Base-by-base conservation (phyloP, 1,284 basidiomycete species). In the Puccinia brachypodii region DNA sequence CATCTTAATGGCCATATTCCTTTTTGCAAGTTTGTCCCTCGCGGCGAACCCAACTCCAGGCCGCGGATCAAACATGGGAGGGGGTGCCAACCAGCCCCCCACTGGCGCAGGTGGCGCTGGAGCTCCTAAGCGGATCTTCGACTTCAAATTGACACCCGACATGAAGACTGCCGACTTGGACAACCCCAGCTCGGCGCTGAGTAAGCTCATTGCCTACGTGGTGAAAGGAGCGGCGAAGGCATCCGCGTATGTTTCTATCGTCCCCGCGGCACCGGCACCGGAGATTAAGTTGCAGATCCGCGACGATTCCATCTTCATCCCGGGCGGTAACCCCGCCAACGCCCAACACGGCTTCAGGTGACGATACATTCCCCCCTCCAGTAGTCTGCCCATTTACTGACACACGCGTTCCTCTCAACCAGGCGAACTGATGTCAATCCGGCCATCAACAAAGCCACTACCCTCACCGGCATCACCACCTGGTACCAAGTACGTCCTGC, bases 301-400 rank as follows among this genome's bases (percentile, higher is more conserved):
- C 14, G 73, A 75, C 25, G 25, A 58, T n/a, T 75, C 73, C 22
- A 75, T 75, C 36, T 75, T 75, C 28, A 25, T 36, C 36, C 73
- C 73, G 14, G 50, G 50, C 9, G 73, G 60, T 16, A 38, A 56
- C 25, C 9, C n/a, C n/a, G 42, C 40, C 19, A 75, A 60, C 53
- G 71, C 53, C 33, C 71, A 73, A 28, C 22, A 75, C 28, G 73
- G 73, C n/a, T 75, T 75, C 60, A 75, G 73, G 73, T 75, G 19
- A 56, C 3, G 6, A 56, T 19, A 56, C 22, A 2, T 3, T 25
- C 53, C 22, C 47, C 4, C 47, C 33, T 42, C 33, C 38, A 25
- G 47, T 4, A 53, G 22, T 33, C n/a, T 22, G 14, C 38, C 31
- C 58, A 8, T 50, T 33, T 36, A 31, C 36, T 22, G 13, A 3